A percentile compares a stretch with the other conserved stretches of the same genome.
These are phyloP conservation scores for Ascochyta koolunga DNA, from an alignment of 2,329 filamentous ascomycete species.

Conservation along the genomic window DNA sequence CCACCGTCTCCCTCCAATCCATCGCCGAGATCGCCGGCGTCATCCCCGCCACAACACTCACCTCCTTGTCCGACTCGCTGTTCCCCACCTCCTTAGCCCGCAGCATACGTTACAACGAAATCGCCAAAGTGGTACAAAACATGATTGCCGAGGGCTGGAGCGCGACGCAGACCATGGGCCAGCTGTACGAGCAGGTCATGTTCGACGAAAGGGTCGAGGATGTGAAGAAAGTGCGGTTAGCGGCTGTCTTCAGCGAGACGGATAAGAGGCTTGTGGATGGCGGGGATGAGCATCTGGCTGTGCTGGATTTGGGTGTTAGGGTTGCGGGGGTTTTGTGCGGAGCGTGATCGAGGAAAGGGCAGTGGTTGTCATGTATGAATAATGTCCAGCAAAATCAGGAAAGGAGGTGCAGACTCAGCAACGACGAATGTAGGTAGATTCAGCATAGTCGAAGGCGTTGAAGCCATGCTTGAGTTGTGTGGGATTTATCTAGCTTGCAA, in stretches of 20 bases:
- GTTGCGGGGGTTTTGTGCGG: constrained; percentile 73
- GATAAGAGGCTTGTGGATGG: constrained; percentile 96
- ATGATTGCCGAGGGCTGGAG: constrained; percentile 98
- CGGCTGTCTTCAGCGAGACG: constrained; percentile 86
- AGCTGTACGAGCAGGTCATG: constrained; percentile 83
- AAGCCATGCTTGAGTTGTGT: too few relatives aligned
- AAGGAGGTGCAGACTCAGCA: too few relatives aligned
- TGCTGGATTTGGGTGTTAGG: constrained; percentile 82
- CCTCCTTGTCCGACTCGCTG: constrained; percentile 74
- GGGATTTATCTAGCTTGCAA: too few relatives aligned
- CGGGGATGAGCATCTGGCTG: constrained; percentile 90
- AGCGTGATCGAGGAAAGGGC: not conserved
- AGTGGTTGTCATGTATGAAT: too few relatives aligned
- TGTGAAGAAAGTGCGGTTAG: constrained; percentile 86
- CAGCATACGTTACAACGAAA: constrained; percentile 67
- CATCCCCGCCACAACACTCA: constrained; percentile 77
- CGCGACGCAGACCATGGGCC: constrained; percentile 82
- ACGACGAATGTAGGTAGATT: too few relatives aligned
- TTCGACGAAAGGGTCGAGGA: constrained; percentile 85
- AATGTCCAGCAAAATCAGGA: too few relatives aligned
- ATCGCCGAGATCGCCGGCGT: constrained; percentile 97
- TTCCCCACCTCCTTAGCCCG: constrained; percentile 61
- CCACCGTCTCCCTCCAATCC: constrained; percentile 68
- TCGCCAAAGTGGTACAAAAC: constrained; percentile 82
- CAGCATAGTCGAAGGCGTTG: too few relatives aligned